Percentiles rank a stretch among this genome's conserved stretches.
phyloP scores from a whole-genome alignment of 192 early-diverging fungal species.

The Coemansia sp. region DNA sequence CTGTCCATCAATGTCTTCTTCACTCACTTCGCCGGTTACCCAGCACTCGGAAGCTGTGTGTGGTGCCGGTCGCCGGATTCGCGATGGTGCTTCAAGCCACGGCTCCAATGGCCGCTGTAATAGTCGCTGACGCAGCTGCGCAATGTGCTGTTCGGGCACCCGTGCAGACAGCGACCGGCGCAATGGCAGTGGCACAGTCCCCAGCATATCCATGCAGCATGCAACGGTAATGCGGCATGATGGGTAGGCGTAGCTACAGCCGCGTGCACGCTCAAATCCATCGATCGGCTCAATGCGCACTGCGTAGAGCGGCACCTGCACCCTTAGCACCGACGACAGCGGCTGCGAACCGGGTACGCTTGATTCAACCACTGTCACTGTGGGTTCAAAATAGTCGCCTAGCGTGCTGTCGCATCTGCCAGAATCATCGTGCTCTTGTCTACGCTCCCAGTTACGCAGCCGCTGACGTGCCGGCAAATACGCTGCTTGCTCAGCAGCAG shows the following conservation, averaged over 20 bases:
- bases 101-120: constrained; percentile 11
- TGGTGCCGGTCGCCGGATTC: not conserved
- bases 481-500: constrained; percentile 10
- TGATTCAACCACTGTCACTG: constrained; percentile 39
- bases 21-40: constrained; percentile 13
- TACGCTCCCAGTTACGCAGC: constrained; percentile 29
- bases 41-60: not conserved
- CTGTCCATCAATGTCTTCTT: constrained; percentile 24
- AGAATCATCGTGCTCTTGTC: not conserved
- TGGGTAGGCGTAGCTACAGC: constrained; percentile 12
- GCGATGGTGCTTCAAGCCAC: constrained; percentile 17
- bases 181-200: constrained; percentile 38
- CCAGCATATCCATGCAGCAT: constrained; percentile 35
- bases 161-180: constrained; percentile 33
- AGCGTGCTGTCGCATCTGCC: constrained; percentile 6
- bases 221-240: constrained; percentile 41
- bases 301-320: constrained; percentile 26
- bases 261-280: constrained; percentile 34
- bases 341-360: constrained; percentile 52
- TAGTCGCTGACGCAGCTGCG: constrained; percentile 9
- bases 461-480: constrained; percentile 34
- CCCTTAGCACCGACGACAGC: constrained; percentile 21
- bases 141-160: constrained; percentile 19
- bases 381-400: constrained; percentile 31
- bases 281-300: constrained; percentile 48